A percentile compares a stretch with the other conserved stretches of the same genome.
These are phyloP conservation scores for Mortierella sp. DNA, from an alignment of 371 early-diverging fungal genomes.

Conservation along the genomic window DNA sequence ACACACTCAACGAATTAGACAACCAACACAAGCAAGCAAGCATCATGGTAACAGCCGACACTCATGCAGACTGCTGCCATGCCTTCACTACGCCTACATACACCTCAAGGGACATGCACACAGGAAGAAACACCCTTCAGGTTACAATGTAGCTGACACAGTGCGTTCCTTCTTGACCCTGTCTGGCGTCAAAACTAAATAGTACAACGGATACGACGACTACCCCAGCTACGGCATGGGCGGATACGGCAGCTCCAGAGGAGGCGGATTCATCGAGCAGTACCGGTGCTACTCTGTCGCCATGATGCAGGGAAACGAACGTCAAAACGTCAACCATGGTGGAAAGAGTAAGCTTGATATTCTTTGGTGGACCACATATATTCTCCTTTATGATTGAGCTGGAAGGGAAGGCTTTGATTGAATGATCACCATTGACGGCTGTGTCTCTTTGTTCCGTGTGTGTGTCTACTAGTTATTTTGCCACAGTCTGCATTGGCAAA, in stretches of 20 bases:
- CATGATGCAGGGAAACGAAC: conserved; percentile 85
- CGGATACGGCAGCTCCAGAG: conserved; percentile 41
- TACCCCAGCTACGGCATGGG: conserved; percentile 43
- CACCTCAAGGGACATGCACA: not conserved
- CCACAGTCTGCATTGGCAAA: conserved; percentile 93
- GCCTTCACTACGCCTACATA: not conserved
- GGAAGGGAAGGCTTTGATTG: not conserved
- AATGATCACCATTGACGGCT: not conserved
- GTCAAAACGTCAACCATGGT: conserved; percentile 85
- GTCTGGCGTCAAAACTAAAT: not conserved
- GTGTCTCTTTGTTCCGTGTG: not conserved
- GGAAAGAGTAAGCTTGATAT: conserved; percentile 77
- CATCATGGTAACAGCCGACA: not conserved
- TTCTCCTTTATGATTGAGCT: not conserved
- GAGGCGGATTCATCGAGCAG: conserved; percentile 67
- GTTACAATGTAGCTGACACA: not conserved
- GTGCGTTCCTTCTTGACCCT: not conserved
- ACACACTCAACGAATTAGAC: not conserved
- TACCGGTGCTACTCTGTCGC: conserved; percentile 87
- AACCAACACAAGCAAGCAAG: not conserved
- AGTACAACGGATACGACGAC: conserved; percentile 57
- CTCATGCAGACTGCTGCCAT: not conserved
- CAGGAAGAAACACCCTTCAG: not conserved
- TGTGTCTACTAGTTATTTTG: conserved; percentile 75
- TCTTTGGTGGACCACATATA: not conserved